Conservation (phyloP, 257 asterid genomes). For the Nicotiana tabacum region DNA sequence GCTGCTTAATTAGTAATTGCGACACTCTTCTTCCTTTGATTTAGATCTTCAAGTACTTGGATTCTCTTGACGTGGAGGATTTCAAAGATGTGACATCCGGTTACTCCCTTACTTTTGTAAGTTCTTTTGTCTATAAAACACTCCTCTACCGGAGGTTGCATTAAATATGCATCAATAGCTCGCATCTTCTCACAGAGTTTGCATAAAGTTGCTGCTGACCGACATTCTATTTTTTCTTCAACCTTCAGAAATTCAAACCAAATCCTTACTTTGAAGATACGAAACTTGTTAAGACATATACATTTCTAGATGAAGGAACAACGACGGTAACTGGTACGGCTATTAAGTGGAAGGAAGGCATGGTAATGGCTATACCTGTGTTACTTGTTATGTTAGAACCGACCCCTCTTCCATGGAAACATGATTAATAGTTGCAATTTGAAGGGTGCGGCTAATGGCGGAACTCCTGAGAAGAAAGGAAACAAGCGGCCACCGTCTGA, state of each 20-base stretch:
- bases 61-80: conserved; percentile 54
- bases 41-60: conserved; percentile 48
- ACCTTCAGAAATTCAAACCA: conserved; percentile 49
- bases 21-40: not conserved
- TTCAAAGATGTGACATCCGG: conserved; percentile 42
- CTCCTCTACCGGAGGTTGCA: not conserved
- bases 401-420: not conserved
- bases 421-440: conserved; percentile 6
- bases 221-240: not conserved
- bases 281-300: conserved; percentile 41
- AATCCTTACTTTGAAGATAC: conserved; percentile 50
- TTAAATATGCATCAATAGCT: conserved; percentile 1
- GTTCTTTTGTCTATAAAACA: conserved; percentile 17
- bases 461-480: conserved; percentile 27
- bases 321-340: conserved; percentile 41
- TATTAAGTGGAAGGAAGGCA: conserved; percentile 60
- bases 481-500: conserved; percentile 36
- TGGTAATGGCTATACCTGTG: conserved; percentile 29
- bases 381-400: conserved; percentile 6
- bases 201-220: conserved; percentile 3
- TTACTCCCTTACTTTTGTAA: conserved; percentile 50
- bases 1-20: not conserved
- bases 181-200: not conserved
- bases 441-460: conserved; percentile 36
- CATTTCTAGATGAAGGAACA: conserved; percentile 41